Conservation (phyloP, 148 eudicot species). For the Fagopyrum tataricum region DNA sequence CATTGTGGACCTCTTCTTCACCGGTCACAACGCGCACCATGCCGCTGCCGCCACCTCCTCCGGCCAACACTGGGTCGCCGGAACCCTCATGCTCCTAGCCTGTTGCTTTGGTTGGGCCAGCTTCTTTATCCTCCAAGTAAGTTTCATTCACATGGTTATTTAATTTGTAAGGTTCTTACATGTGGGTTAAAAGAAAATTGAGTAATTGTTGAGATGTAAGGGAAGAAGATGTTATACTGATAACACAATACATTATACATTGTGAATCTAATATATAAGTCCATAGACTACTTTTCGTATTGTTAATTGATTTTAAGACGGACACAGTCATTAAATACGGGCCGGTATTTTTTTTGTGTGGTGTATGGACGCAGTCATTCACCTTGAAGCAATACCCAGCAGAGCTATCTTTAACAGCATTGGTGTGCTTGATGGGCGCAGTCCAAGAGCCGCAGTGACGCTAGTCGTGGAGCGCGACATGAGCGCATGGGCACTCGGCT, state of each 20-base stretch:
- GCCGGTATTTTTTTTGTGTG: no score
- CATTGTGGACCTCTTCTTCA: slow-evolving; percentile 30
- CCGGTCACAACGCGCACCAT: not conserved
- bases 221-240: no score
- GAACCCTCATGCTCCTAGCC: slow-evolving; percentile 42
- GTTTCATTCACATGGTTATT: no score
- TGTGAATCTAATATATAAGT: no score
- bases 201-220: no score
- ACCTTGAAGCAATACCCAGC: slow-evolving; percentile 59
- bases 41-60: slow-evolving; percentile 9
- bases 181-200: no score
- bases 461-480: slow-evolving; percentile 40
- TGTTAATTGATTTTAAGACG: no score
- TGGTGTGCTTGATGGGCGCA: slow-evolving; percentile 45
- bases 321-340: no score
- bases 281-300: no score
- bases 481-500: slow-evolving; percentile 47
- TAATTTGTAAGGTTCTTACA: slow-evolving; percentile 22
- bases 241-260: no score
- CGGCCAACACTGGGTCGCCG: slow-evolving; percentile 45
- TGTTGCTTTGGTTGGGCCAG: slow-evolving; percentile 45
- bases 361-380: slow-evolving; percentile 32
- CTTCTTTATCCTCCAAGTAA: slow-evolving; percentile 57
- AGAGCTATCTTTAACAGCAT: slow-evolving; percentile 38
- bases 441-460: slow-evolving; percentile 46